These are phyloP conservation scores for Mesembryanthemum crystallinum DNA, from an alignment of 148 eudicot species.

Conservation along the genomic window DNA sequence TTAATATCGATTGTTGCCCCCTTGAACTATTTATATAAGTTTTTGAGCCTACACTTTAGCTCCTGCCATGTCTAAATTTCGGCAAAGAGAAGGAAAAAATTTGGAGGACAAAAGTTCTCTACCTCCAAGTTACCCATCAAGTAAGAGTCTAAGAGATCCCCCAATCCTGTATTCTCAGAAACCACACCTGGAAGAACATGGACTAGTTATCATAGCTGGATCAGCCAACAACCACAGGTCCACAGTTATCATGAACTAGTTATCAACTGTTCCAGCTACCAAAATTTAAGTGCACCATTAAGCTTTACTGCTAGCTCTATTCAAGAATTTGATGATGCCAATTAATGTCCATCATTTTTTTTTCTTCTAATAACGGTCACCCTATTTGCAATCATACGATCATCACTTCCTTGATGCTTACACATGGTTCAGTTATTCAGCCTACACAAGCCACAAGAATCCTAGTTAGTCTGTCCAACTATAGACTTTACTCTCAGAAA, in stretches of 20 bases:
- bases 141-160: neutral
- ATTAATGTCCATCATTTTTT: neutral
- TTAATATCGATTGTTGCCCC: neutral
- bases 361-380: neutral
- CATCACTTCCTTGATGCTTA: neutral
- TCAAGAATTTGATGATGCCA: neutral
- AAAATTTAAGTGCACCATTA: neutral
- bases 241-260: neutral
- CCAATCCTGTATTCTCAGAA: neutral
- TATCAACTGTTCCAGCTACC: neutral
- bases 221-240: neutral
- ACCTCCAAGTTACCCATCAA: neutral
- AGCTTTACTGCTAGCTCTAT: neutral
- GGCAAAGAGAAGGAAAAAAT: neutral
- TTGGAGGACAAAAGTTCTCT: neutral
- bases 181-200: neutral
- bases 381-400: conserved; percentile 1
- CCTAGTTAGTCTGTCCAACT: neutral
- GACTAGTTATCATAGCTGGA: neutral
- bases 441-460: neutral
- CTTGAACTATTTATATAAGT: neutral
- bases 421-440: neutral
- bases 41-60: neutral
- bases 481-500: neutral
- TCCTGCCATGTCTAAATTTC: neutral